Evolutionary conservation across 805 yeast species (phyloP), one percentile per base, ranked within the genome.

Genomic region (Sugiyamaella floridensis): DNA sequence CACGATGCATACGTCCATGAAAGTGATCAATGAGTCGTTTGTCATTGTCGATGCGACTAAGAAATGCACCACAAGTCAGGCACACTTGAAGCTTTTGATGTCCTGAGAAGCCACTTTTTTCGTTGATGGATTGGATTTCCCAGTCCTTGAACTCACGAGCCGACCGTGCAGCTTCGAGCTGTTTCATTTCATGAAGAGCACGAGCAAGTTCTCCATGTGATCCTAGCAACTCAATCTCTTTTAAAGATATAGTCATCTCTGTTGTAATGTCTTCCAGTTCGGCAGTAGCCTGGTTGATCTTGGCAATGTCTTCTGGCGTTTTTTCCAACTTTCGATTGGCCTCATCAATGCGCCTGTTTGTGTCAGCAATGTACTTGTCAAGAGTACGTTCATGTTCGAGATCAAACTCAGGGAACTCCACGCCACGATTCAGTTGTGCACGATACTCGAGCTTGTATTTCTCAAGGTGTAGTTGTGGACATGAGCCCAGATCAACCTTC

Each of bases 21-120:
- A 88, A 89, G 67, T 90, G 97, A 60, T 87, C 96, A 1, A 92
- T 95, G 57, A 90, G 72, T 60, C 97, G 76, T 65, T 89, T 76
- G 65, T 90, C 97, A 54, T 85, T 87, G 66, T 90, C 98, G 52
- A 89, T 71, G 55, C 92, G 73, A 8, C 95, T 86, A 40, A 92
- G 71, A 63, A 85, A 89, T 0, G 96, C 96, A 0, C 96, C 96
- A 69, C 98, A 90, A 1, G 81, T 82, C 57, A 81, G 86, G 68
- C 98, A 90, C 0, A 88, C 95, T 67, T 89, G 97, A 45, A 90
- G 73, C 66, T 88, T 87, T 62, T 90, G 97, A 63, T 86, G 95
- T 0, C 93, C 88, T 11, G 89, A 79, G 60, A 87, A 92, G 1
- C 95, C 93, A 7, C 85, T 49, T 75, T 62, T 80, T 82, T 87